These are phyloP conservation scores for Brassica hybrid DNA, from an alignment of 441 rosid species.

Conservation along the genomic window DNA sequence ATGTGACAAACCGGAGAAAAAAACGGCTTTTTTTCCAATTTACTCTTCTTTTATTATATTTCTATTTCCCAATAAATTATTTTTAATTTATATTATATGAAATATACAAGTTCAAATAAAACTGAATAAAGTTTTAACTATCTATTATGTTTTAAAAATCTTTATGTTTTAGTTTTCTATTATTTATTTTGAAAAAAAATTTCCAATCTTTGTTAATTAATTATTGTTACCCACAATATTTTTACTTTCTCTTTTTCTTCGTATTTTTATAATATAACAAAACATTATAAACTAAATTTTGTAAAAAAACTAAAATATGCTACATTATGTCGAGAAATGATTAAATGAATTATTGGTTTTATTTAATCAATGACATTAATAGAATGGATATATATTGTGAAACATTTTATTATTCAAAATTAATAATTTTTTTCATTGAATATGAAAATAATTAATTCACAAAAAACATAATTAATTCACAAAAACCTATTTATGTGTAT, in stretches of 20 bases:
- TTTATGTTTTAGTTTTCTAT: not conserved
- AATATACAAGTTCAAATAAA: no score
- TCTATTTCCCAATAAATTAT: not conserved
- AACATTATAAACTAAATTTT: no score
- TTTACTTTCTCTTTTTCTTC: no score
- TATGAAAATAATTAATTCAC: not conserved
- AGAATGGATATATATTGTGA: not conserved
- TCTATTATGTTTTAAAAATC: not conserved
- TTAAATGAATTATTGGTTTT: not conserved
- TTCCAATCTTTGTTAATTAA: not conserved
- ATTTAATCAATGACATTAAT: not conserved
- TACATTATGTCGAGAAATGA: not conserved
- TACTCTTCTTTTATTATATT: no score
- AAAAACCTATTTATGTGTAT: not conserved
- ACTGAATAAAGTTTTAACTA: not conserved
- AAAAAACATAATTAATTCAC: not conserved
- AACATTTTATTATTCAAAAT: not conserved
- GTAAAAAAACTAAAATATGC: not conserved
- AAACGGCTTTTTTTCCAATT: no score
- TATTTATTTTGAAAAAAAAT: no score
- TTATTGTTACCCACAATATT: not conserved
- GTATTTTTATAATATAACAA: no score
- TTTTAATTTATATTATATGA: no score
- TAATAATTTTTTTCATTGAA: not conserved
- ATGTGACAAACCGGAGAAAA: no score